These are phyloP conservation scores for Corchorus capsularis DNA, from an alignment of 345 rosid species.

Conservation along the genomic window DNA sequence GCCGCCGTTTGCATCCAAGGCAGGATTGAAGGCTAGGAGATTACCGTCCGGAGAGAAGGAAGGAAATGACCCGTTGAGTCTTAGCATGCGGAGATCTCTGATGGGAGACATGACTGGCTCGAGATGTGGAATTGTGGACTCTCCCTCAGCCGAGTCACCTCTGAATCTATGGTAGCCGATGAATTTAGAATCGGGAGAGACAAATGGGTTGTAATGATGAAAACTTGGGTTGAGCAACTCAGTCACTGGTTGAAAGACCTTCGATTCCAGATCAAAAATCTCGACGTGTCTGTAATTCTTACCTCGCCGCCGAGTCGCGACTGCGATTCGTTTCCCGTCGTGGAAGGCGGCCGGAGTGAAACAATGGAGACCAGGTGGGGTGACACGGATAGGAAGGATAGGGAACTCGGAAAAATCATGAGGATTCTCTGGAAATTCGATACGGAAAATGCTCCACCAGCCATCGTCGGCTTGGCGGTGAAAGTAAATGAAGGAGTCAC, in stretches of 20 bases:
- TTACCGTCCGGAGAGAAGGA: conserved; percentile 63
- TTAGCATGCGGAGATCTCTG: conserved; percentile 51
- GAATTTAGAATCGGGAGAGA: conserved; percentile 47
- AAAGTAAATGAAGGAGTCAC: conserved; percentile 69
- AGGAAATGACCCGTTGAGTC: conserved; percentile 74
- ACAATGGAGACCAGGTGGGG: conserved; percentile 89
- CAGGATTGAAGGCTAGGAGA: conserved; percentile 56
- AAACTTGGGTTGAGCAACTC: conserved; percentile 56
- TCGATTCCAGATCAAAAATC: conserved; percentile 50
- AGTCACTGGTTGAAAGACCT: conserved; percentile 53
- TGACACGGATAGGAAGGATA: conserved; percentile 49
- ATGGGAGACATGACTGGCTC: conserved; percentile 68
- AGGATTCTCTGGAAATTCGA: conserved; percentile 39
- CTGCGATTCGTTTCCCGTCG: conserved; percentile 56
- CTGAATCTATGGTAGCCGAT: conserved; percentile 86
- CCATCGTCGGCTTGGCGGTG: conserved; percentile 84
- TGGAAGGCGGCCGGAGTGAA: conserved; percentile 85
- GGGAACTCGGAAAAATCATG: conserved; percentile 30
- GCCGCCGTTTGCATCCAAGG: conserved; percentile 43
- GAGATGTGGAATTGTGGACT: conserved; percentile 52
- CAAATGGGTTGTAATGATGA: conserved; percentile 86
- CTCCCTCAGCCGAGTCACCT: conserved; percentile 60
- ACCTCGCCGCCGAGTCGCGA: conserved; percentile 67
- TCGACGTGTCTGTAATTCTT: conserved; percentile 63
- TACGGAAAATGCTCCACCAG: conserved; percentile 87